Conservation (phyloP, 306 rosid genomes). For the Cucumis cinereus region DNA sequence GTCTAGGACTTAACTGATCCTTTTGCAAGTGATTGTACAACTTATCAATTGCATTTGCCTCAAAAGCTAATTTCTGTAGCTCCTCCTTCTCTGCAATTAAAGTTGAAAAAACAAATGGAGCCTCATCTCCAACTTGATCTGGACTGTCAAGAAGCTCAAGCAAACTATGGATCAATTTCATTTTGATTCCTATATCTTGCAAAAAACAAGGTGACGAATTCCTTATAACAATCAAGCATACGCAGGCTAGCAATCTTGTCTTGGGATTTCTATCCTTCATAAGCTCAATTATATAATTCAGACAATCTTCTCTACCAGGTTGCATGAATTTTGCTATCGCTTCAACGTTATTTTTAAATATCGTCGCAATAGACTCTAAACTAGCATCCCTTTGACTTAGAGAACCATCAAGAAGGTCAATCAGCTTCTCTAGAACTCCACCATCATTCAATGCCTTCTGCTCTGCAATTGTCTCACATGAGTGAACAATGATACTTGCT, state of each 20-base stretch:
- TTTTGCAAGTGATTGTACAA: slow-evolving; percentile 56
- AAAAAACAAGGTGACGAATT: slow-evolving; percentile 59
- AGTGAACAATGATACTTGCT: slow-evolving; percentile 76
- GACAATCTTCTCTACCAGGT: slow-evolving; percentile 43
- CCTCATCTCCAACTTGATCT: slow-evolving; percentile 88
- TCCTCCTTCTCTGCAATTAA: slow-evolving; percentile 69
- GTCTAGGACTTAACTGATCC: slow-evolving; percentile 34
- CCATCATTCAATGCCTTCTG: slow-evolving; percentile 48
- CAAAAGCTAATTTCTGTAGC: slow-evolving; percentile 80
- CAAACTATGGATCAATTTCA: slow-evolving; percentile 61
- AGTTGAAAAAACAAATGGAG: slow-evolving; percentile 60
- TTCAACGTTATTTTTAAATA: slow-evolving; percentile 47
- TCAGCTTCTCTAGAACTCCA: slow-evolving; percentile 58
- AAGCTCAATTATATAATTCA: slow-evolving; percentile 57
- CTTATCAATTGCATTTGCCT: slow-evolving; percentile 86
- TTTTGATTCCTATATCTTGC: slow-evolving; percentile 67
- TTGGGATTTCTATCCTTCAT: slow-evolving; percentile 61
- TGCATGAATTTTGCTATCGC: slow-evolving; percentile 58
- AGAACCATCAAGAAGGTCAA: slow-evolving; percentile 70
- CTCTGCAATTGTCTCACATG: slow-evolving; percentile 52
- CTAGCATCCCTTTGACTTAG: slow-evolving; percentile 77
- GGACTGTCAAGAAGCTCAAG: slow-evolving; percentile 91
- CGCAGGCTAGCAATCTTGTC: slow-evolving; percentile 71
- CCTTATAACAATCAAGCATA: slow-evolving; percentile 69
- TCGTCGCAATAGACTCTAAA: slow-evolving; percentile 69